These are phyloP conservation scores for Pseudopithomyces chartarum DNA, from an alignment of 2,329 filamentous ascomycete genomes.

Conservation along the genomic window DNA sequence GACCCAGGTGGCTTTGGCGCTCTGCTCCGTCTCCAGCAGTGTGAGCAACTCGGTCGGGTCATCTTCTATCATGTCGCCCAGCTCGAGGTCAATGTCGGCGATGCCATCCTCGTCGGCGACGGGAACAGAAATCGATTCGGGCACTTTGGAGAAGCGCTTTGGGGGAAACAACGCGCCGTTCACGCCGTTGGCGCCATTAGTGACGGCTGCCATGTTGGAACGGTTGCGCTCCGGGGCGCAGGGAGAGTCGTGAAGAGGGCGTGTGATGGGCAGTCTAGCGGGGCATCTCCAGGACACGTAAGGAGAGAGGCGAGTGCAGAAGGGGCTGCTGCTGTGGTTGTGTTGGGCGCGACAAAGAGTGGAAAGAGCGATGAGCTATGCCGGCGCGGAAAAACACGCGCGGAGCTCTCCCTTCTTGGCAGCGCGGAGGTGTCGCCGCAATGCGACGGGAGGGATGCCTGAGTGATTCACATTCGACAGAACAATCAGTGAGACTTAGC, in stretches of 20 bases:
- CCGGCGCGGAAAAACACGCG: slow-evolving; percentile 4
- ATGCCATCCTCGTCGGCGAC: slow-evolving; percentile 63
- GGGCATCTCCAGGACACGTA: slow-evolving; percentile 2
- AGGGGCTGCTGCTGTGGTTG: neutral
- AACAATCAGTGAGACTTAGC: neutral
- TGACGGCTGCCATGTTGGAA: slow-evolving; percentile 57
- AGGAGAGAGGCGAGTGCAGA: neutral
- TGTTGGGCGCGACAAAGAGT: slow-evolving; percentile 7
- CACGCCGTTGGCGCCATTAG: slow-evolving; percentile 55
- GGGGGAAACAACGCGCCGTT: slow-evolving; percentile 51
- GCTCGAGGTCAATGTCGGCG: slow-evolving; percentile 86
- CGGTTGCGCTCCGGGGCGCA: slow-evolving; percentile 3
- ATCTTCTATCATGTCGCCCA: slow-evolving; percentile 81
- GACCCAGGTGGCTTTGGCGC: slow-evolving; percentile 93
- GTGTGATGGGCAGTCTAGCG: neutral
- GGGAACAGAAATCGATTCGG: slow-evolving; percentile 67
- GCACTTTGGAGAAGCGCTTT: slow-evolving; percentile 65
- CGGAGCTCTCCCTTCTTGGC: neutral
- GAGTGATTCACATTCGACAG: neutral
- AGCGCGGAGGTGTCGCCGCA: neutral
- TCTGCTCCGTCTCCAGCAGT: slow-evolving; percentile 90
- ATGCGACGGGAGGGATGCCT: neutral
- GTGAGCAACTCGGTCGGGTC: slow-evolving; percentile 95
- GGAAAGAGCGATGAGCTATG: slow-evolving; percentile 1
- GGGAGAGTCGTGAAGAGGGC: slow-evolving; percentile 15